Base-by-base conservation (phyloP, 23 red algal genomes). In the Gracilaria gracilis region DNA sequence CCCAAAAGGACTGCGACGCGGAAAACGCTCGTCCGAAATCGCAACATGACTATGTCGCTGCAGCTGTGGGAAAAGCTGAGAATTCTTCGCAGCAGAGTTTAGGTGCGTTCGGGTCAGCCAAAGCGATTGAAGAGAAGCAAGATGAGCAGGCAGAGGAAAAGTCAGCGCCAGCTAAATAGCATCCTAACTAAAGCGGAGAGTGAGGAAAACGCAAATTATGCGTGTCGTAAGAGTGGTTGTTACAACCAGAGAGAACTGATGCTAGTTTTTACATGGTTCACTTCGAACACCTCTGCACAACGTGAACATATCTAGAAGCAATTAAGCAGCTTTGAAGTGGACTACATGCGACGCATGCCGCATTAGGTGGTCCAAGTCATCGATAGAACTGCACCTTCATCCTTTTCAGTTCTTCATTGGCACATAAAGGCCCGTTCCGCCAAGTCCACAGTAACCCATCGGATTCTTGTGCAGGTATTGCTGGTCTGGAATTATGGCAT, bases 391-490 rank as follows among this genome's bases (percentile, higher is more conserved):
- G 32, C 5, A 69, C 9, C 2, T 61, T 28, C n/a, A 61, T n/a
- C n/a, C n/a, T 4, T 78, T 39, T 90, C 69, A 37, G 32, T 38
- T 69, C 13, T 38, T 69, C 31, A 46, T 50, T 11, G 94, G 87
- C 12, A 46, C 54, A 76, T 95, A 95, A 70, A 91, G 61, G 19
- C 94, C 94, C 14, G 94, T 95, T 32, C 94, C 94, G 25, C 73
- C 84, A 42, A 88, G 66, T 13, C 84, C 84, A 62, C 94, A 95
- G 62, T 95, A 95, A 24, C 94, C 94, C 38, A 66, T 80, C 21
- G 95, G 95, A 44, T 98, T 98, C 74, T 94, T 94, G 11, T 92
- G 87, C 53, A 98, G 49, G 66, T 98, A 98, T 81, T 98, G 95
- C 55, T 98, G 95, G 67, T 98, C 87, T 91, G 76, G 84, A n/a